These are phyloP conservation scores for Linnemannia schmuckeri DNA, from an alignment of 192 early-diverging fungal genomes.

Conservation along the genomic window DNA sequence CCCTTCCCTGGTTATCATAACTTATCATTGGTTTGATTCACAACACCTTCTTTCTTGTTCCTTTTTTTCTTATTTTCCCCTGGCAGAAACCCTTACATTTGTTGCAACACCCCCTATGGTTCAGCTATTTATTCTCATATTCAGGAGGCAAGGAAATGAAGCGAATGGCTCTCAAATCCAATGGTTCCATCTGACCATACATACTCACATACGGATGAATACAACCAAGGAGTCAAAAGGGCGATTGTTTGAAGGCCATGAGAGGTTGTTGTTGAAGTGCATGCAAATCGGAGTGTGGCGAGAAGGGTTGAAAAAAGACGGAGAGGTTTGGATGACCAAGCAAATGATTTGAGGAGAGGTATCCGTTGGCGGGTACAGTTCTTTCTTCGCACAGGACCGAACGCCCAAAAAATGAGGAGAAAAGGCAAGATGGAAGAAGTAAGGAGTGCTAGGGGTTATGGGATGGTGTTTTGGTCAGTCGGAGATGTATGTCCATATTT, in stretches of 20 bases:
- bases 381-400: background rate
- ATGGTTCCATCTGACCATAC: background rate
- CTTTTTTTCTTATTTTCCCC: background rate
- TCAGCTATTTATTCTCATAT: background rate
- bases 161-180: background rate
- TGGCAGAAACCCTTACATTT: background rate
- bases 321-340: conserved; percentile 3
- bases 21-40: background rate
- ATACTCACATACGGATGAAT: background rate
- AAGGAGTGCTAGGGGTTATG: background rate
- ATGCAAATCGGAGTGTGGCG: background rate
- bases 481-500: background rate
- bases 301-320: background rate
- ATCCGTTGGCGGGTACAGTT: background rate
- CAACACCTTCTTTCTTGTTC: background rate
- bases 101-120: background rate
- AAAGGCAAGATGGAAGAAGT: background rate
- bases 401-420: background rate
- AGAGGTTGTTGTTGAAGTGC: background rate
- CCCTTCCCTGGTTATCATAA: too few species aligned
- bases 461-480: background rate
- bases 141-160: background rate
- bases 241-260: background rate
- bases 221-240: background rate
- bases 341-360: background rate